Percentiles rank a stretch among this genome's conserved stretches.
Conservation (phyloP, 1,284 basidiomycete genomes). For the Cystobasidium slooffiae region DNA sequence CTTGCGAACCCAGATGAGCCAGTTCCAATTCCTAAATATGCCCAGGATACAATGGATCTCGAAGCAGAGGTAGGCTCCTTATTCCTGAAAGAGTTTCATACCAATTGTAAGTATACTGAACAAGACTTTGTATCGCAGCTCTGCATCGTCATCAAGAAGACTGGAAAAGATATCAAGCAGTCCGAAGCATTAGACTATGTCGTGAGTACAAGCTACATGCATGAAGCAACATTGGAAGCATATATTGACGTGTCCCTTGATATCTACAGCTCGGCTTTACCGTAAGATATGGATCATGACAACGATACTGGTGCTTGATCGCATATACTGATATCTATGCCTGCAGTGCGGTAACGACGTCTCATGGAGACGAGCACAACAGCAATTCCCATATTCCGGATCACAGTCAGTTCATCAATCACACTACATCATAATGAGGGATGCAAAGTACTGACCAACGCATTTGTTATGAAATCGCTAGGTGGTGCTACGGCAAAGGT, state of each 20-base stretch:
- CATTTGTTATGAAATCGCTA: background rate
- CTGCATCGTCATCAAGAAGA: slow-evolving; percentile 56
- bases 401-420: slow-evolving; percentile 30
- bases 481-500: slow-evolving; percentile 53
- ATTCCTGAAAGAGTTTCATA: background rate
- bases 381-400: slow-evolving; percentile 40
- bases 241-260: background rate
- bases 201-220: slow-evolving; percentile 53
- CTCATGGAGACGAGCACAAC: slow-evolving; percentile 38
- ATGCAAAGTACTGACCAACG: slow-evolving; percentile 53
- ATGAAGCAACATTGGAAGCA: slow-evolving; percentile 45
- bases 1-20: slow-evolving; percentile 43
- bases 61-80: slow-evolving; percentile 31
- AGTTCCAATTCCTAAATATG: slow-evolving; percentile 33
- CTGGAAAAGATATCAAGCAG: slow-evolving; percentile 54
- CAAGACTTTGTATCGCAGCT: slow-evolving; percentile 46
- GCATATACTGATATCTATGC: background rate
- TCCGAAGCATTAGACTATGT: slow-evolving; percentile 57
- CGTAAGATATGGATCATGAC: slow-evolving; percentile 45
- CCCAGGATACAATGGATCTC: slow-evolving; percentile 42
- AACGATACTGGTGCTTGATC: slow-evolving; percentile 15
- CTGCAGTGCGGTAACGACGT: slow-evolving; percentile 43
- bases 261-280: slow-evolving; percentile 6
- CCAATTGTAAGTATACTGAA: background rate
- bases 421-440: slow-evolving; percentile 45